Percentiles rank a stretch among this genome's conserved stretches.
These are phyloP conservation scores for Cymbomonas tetramitiformis DNA, from an alignment of 139 green algal species.

Conservation along the genomic window DNA sequence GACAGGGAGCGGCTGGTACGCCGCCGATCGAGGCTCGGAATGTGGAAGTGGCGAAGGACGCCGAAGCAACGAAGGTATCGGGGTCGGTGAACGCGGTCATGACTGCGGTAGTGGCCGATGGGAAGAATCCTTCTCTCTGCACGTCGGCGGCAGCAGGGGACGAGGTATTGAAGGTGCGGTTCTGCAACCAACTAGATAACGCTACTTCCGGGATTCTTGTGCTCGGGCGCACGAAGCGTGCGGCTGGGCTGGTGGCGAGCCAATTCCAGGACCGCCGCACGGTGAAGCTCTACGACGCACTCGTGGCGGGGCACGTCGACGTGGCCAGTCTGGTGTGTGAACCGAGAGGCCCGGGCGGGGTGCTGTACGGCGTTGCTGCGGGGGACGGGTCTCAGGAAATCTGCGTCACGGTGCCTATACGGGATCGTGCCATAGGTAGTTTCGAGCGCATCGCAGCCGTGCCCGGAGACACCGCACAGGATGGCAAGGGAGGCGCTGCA, in stretches of 20 bases:
- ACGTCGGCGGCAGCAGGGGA: not conserved
- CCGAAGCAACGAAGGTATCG: conserved; percentile 4
- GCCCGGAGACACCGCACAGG: no score
- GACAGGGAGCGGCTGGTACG: no score
- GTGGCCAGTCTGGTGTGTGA: not conserved
- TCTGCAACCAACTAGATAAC: conserved; percentile 19
- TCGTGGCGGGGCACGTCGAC: conserved; percentile 9
- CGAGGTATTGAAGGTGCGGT: not conserved
- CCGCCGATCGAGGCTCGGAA: no score
- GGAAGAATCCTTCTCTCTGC: not conserved
- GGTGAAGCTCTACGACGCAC: conserved; percentile 17
- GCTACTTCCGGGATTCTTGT: conserved; percentile 20
- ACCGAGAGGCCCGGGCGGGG: not conserved
- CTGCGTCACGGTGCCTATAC: no score
- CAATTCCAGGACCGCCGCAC: conserved; percentile 8
- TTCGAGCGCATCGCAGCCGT: no score
- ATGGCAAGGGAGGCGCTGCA: no score
- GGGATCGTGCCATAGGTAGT: no score
- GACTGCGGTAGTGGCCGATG: no score
- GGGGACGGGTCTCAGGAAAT: no score
- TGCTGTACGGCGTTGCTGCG: no score
- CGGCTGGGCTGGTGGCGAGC: not conserved
- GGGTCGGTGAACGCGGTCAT: not conserved
- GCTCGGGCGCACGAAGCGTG: not conserved
- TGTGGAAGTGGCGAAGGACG: no score